These are phyloP conservation scores for Chalaropsis thielavioides DNA, from an alignment of 2,329 filamentous ascomycete genomes.

Conservation along the genomic window DNA sequence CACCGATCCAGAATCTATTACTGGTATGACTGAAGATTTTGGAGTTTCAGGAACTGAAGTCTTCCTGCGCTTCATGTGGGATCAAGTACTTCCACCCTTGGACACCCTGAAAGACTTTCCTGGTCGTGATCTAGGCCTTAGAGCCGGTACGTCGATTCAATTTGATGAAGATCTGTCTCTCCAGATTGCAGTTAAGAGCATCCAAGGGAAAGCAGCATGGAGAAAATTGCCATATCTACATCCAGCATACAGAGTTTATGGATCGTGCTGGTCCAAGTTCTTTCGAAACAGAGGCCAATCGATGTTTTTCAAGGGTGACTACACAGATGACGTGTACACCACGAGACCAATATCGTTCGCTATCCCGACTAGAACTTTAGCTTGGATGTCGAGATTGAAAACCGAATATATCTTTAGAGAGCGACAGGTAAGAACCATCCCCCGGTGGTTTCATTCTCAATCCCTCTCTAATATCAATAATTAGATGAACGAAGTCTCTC, in stretches of 20 bases:
- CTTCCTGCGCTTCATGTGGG: conserved; percentile 12
- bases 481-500: neutral
- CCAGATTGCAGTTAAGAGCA: neutral
- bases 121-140: conserved; percentile 6
- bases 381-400: neutral
- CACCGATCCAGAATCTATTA: neutral
- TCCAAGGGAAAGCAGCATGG: conserved; percentile 1
- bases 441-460: neutral
- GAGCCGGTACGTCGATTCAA: neutral
- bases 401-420: neutral
- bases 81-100: conserved; percentile 9
- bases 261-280: conserved; percentile 9
- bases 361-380: conserved; percentile 1
- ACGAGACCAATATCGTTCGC: conserved; percentile 9
- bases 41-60: neutral
- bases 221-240: conserved; percentile 5
- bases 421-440: neutral
- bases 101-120: neutral
- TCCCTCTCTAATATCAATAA: neutral
- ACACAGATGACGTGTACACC: neutral
- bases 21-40: neutral
- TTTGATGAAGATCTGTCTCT: conserved; percentile 2
- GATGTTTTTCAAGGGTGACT: conserved; percentile 8
- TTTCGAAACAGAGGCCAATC: conserved; percentile 9
- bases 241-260: conserved; percentile 1